A percentile compares a stretch with the other conserved stretches of the same genome.
Evolutionary conservation across 108 stramenopile species (phyloP).

Genomic region (Hondaea fermentalgiana): DNA sequence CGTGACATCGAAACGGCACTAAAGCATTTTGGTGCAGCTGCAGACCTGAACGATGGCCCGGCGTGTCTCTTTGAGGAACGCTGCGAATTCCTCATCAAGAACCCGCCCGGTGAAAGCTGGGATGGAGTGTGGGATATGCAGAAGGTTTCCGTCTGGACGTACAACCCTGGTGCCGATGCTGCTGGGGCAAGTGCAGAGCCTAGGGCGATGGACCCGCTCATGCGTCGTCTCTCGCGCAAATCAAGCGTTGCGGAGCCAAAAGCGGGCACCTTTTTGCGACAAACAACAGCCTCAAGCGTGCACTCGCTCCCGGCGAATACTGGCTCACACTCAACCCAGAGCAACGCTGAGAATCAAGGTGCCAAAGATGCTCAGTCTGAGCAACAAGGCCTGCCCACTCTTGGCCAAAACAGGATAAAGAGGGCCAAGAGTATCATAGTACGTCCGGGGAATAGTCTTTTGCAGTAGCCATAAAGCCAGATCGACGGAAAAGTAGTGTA

Average conservation of each 20-base stretch:
- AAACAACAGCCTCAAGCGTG: no score
- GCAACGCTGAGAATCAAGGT: no score
- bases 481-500: no score
- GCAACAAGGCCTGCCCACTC: no score
- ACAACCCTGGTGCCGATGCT: neutral
- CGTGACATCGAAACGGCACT: neutral
- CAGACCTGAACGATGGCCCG: neutral
- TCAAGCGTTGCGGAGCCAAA: no score
- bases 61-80: neutral
- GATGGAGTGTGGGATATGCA: slow-evolving; percentile 18
- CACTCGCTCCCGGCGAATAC: no score
- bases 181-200: neutral
- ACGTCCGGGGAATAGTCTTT: neutral
- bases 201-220: neutral
- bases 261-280: no score
- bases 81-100: neutral
- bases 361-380: no score
- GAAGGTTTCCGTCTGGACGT: neutral
- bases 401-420: neutral
- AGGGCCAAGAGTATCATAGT: neutral
- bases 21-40: neutral
- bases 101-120: neutral
- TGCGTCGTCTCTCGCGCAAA: neutral
- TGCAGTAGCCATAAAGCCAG: neutral
- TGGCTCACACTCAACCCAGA: no score